Percentiles rank a stretch among this genome's conserved stretches.
These are phyloP conservation scores for Apiospora marii DNA, from an alignment of 2,329 filamentous ascomycete genomes.

Conservation along the genomic window DNA sequence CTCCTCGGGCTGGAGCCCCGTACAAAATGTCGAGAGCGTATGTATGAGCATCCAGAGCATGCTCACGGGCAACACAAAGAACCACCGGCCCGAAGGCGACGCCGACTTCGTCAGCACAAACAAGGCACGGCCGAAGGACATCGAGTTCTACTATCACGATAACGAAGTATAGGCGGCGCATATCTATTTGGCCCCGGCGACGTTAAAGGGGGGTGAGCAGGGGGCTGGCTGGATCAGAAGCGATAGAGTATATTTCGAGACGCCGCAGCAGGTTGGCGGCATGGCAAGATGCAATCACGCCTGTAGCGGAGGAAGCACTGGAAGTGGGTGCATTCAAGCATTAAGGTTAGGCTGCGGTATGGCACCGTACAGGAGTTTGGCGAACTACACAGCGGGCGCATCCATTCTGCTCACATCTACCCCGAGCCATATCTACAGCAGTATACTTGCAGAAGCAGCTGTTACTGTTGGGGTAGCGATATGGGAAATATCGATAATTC, in stretches of 20 bases:
- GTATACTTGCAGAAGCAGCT: neutral
- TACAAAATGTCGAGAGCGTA: conserved; percentile 95
- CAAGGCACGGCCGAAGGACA: conserved; percentile 81
- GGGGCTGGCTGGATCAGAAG: neutral
- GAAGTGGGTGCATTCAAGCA: neutral
- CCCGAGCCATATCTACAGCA: neutral
- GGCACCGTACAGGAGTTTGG: conserved; percentile 2
- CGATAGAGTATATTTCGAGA: neutral
- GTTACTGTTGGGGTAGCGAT: neutral
- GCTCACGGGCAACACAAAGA: conserved; percentile 92
- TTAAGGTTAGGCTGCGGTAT: neutral
- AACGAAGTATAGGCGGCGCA: conserved; percentile 67
- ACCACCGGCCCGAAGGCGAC: conserved; percentile 89
- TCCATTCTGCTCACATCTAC: neutral
- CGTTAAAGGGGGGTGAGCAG: too few species aligned
- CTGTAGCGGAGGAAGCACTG: neutral
- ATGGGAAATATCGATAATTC: neutral
- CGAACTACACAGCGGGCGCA: neutral
- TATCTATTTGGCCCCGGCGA: neutral
- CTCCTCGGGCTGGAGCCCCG: conserved; percentile 89
- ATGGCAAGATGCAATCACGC: neutral
- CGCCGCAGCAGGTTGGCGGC: neutral
- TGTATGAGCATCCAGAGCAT: conserved; percentile 99
- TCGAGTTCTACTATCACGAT: conserved; percentile 94
- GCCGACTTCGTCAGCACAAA: conserved; percentile 88